Evolutionary conservation across 495 filamentous ascomycete genomes (phyloP).

Genomic region (Peziza echinospora): DNA sequence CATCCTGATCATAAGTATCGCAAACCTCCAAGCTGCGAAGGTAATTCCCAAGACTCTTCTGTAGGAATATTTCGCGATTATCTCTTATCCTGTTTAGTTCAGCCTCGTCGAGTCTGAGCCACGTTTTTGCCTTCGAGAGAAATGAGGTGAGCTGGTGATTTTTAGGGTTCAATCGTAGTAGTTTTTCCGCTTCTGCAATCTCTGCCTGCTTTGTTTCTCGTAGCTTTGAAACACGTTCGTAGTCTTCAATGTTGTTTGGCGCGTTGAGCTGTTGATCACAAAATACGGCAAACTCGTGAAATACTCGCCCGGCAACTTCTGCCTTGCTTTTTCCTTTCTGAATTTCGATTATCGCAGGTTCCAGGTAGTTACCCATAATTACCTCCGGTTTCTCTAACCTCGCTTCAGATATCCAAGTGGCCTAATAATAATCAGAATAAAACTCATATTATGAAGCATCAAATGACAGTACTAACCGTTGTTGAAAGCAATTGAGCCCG

Average conservation of each 20-base stretch:
- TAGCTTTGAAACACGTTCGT: slow-evolving; percentile 56
- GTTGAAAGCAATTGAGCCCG: slow-evolving; percentile 66
- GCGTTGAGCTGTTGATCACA: slow-evolving; percentile 86
- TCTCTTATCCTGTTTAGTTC: slow-evolving; percentile 60
- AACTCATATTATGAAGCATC: background rate
- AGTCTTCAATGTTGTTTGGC: slow-evolving; percentile 61
- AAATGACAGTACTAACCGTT: slow-evolving; percentile 33
- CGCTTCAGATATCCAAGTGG: slow-evolving; percentile 72
- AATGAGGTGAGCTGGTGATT: slow-evolving; percentile 26
- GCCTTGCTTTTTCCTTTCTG: slow-evolving; percentile 39
- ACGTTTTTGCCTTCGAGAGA: slow-evolving; percentile 49
- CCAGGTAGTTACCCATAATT: slow-evolving; percentile 66
- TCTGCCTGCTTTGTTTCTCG: slow-evolving; percentile 63
- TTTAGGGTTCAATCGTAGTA: slow-evolving; percentile 28
- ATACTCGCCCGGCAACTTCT: slow-evolving; percentile 64
- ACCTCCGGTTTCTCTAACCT: slow-evolving; percentile 79
- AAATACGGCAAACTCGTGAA: slow-evolving; percentile 82
- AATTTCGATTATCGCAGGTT: slow-evolving; percentile 61
- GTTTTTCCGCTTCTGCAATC: slow-evolving; percentile 39
- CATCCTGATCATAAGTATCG: slow-evolving; percentile 72
- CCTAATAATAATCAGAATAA: slow-evolving; percentile 22
- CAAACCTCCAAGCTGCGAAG: slow-evolving; percentile 62
- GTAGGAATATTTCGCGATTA: slow-evolving; percentile 57
- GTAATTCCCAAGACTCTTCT: slow-evolving; percentile 84
- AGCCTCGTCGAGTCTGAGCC: slow-evolving; percentile 70